Evolutionary conservation across 169 alveolate species (phyloP).

Genomic region (Cyclospora cayetanensis): DNA sequence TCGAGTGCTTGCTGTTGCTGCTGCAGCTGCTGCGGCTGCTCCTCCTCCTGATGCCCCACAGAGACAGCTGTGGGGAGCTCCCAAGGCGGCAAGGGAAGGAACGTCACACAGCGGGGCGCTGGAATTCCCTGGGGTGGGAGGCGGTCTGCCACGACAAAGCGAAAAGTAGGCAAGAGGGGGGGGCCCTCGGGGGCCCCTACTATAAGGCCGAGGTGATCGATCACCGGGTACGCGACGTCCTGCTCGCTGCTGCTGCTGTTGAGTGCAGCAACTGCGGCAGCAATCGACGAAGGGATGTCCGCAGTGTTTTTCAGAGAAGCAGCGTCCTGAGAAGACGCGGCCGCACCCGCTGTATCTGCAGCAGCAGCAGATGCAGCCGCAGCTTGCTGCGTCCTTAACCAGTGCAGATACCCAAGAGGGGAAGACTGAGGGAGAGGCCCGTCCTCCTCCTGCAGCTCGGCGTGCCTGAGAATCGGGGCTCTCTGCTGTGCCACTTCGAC

Average conservation of each 20-base stretch:
- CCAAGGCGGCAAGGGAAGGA: background rate
- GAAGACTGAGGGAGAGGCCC: background rate
- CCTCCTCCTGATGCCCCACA: background rate
- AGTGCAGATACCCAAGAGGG: slow-evolving; percentile 12
- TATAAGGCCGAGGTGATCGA: background rate
- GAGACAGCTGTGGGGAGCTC: background rate
- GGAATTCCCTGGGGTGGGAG: background rate
- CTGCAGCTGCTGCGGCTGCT: slow-evolving; percentile 1
- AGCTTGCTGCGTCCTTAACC: slow-evolving; percentile 8
- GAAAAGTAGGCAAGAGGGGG: background rate
- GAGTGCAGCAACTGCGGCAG: slow-evolving; percentile 31
- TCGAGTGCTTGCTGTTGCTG: background rate
- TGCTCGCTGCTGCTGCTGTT: slow-evolving; percentile 25
- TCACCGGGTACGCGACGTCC: background rate
- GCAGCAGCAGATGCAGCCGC: background rate
- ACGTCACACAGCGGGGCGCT: slow-evolving; percentile 23
- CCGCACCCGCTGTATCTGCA: slow-evolving; percentile 35
- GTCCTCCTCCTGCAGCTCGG: slow-evolving; percentile 47
- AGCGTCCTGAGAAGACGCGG: background rate
- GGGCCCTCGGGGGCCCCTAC: slow-evolving; percentile 27
- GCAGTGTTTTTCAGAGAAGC: background rate
- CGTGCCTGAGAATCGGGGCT: slow-evolving; percentile 54
- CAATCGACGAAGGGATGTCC: background rate
- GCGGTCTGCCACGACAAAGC: background rate
- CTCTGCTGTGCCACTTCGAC: background rate